phyloP scores from a whole-genome alignment of 1,284 basidiomycete genomes.

The Ustilago esculenta region DNA sequence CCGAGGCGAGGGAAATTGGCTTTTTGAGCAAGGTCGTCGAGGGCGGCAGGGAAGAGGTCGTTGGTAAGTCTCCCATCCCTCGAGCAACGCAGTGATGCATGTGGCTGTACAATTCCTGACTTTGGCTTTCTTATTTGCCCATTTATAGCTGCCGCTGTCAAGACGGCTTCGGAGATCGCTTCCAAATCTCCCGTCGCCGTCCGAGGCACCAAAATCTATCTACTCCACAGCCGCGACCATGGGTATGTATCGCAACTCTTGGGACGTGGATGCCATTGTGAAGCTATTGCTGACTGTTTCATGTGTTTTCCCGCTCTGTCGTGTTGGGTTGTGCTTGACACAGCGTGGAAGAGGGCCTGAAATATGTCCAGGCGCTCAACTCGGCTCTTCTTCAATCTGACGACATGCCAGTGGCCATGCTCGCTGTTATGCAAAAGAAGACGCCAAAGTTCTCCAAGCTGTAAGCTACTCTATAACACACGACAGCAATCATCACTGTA shows the following conservation, averaged over 20 bases:
- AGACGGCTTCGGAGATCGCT: constrained; percentile 77
- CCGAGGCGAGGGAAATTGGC: constrained; percentile 79
- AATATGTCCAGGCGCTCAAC: constrained; percentile 84
- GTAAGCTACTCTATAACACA: too few relatives aligned
- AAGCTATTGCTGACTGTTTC: neutral
- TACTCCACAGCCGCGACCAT: constrained; percentile 80
- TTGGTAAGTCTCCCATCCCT: constrained; percentile 36
- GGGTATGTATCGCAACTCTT: constrained; percentile 41
- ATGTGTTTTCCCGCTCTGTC: too few relatives aligned
- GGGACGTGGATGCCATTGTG: too few relatives aligned
- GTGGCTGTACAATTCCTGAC: too few relatives aligned
- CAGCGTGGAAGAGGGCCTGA: constrained; percentile 79
- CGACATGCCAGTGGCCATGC: constrained; percentile 71
- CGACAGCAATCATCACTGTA: too few relatives aligned
- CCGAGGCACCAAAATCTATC: constrained; percentile 80
- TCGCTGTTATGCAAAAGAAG: constrained; percentile 68
- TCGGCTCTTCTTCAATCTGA: constrained; percentile 76
- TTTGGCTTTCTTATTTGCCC: too few relatives aligned
- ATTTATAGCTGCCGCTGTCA: constrained; percentile 72
- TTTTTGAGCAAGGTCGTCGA: constrained; percentile 79
- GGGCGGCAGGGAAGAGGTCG: constrained; percentile 73
- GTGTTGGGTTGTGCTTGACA: too few relatives aligned
- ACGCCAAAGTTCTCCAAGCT: constrained; percentile 64
- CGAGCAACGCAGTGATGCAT: too few relatives aligned
- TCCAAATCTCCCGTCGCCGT: constrained; percentile 84